A percentile compares a stretch with the other conserved stretches of the same genome.
Evolutionary conservation across 768 basidiomycete genomes (phyloP).

Genomic region (Cyclocybe cylindracea): DNA sequence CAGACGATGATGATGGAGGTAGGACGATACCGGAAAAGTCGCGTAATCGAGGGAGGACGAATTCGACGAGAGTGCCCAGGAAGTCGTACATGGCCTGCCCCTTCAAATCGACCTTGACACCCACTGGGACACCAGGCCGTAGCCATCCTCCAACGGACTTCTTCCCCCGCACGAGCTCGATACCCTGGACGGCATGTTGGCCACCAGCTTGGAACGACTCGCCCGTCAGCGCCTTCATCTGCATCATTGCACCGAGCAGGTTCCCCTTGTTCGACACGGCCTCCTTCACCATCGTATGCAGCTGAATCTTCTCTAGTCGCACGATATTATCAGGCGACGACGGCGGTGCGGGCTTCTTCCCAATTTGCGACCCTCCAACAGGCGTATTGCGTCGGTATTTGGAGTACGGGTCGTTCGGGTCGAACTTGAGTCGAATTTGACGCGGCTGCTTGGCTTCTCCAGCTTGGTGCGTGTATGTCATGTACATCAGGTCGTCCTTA

Average conservation of each 20-base stretch:
- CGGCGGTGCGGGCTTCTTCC: conserved; percentile 67
- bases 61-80: conserved; percentile 83
- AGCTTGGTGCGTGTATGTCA: conserved; percentile 83
- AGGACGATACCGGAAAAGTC: conserved; percentile 86
- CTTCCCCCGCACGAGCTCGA: conserved; percentile 74
- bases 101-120: conserved; percentile 87
- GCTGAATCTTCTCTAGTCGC: conserved; percentile 76
- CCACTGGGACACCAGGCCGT: conserved; percentile 77
- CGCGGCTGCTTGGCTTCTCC: conserved; percentile 53
- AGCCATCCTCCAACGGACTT: conserved; percentile 83
- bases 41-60: conserved; percentile 91
- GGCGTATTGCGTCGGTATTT: conserved; percentile 76
- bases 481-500: conserved; percentile 89
- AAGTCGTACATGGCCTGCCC: conserved; percentile 97
- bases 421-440: conserved; percentile 65
- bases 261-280: conserved; percentile 68
- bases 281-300: conserved; percentile 87
- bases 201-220: conserved; percentile 78
- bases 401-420: conserved; percentile 81
- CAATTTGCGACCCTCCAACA: conserved; percentile 68
- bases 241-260: conserved; percentile 85
- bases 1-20: conserved; percentile 70
- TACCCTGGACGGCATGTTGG: conserved; percentile 65
- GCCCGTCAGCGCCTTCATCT: conserved; percentile 84
- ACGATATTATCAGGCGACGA: conserved; percentile 71